phyloP scores from a whole-genome alignment of 148 eudicot species.

The Vaccinium darrowii region DNA sequence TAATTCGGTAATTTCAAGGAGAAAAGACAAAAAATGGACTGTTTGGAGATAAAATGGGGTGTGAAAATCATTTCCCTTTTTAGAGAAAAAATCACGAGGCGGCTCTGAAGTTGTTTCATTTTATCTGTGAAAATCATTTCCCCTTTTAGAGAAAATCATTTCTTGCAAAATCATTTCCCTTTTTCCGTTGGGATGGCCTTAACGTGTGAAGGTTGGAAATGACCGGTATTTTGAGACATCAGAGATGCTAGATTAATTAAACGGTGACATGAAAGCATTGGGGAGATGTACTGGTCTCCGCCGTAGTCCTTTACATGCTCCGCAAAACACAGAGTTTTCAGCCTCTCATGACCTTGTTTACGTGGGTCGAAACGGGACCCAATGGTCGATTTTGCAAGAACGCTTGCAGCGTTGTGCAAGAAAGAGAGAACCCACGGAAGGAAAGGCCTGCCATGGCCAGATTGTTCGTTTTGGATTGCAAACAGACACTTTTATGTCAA shows the following conservation, averaged over 20 bases:
- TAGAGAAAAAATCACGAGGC: too few species aligned
- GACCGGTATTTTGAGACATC: neutral
- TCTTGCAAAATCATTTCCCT: too few species aligned
- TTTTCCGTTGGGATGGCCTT: too few species aligned
- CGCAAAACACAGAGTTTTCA: constrained; percentile 6
- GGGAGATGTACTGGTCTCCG: neutral
- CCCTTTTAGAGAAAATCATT: too few species aligned
- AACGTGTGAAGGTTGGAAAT: neutral
- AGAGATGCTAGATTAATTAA: neutral
- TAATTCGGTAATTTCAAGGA: too few species aligned
- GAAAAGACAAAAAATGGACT: too few species aligned
- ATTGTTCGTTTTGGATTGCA: constrained; percentile 40
- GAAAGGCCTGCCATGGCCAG: constrained; percentile 62
- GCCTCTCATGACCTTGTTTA: constrained; percentile 17
- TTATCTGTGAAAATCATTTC: too few species aligned
- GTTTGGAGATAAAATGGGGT: too few species aligned
- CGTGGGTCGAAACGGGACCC: constrained; percentile 1
- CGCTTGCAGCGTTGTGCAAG: constrained; percentile 64
- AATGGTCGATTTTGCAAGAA: constrained; percentile 34
- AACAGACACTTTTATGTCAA: constrained; percentile 44
- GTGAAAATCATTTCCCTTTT: too few species aligned
- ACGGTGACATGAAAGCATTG: constrained; percentile 15
- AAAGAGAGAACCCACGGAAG: constrained; percentile 35
- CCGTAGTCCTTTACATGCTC: neutral
- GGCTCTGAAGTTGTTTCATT: too few species aligned